Conservation (phyloP, 1,139 yeast genomes). For the Candida buenavistaensis region DNA sequence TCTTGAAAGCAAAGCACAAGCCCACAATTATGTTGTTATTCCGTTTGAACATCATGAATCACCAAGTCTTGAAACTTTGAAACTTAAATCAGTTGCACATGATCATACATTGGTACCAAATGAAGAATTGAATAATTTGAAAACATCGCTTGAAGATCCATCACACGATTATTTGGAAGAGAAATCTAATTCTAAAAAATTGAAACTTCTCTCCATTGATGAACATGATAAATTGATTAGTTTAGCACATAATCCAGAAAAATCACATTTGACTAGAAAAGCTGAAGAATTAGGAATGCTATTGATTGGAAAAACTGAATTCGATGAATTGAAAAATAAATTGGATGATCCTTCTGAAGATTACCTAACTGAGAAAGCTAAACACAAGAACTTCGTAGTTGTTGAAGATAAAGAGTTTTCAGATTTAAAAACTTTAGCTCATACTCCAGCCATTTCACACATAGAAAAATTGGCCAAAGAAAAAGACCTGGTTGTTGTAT, state of each 20-base stretch:
- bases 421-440: slow-evolving; percentile 13
- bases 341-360: slow-evolving; percentile 18
- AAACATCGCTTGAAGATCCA: slow-evolving; percentile 22
- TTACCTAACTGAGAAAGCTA: slow-evolving; percentile 15
- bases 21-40: slow-evolving; percentile 5
- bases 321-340: slow-evolving; percentile 11
- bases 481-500: slow-evolving; percentile 10
- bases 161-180: slow-evolving; percentile 20
- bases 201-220: slow-evolving; percentile 13
- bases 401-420: slow-evolving; percentile 11
- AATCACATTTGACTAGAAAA: slow-evolving; percentile 5
- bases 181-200: slow-evolving; percentile 18
- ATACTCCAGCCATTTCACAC: slow-evolving; percentile 21
- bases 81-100: slow-evolving; percentile 20
- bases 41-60: slow-evolving; percentile 11
- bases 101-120: slow-evolving; percentile 19
- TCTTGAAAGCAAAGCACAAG: slow-evolving; percentile 17
- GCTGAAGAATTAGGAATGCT: slow-evolving; percentile 4
- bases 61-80: slow-evolving; percentile 21
- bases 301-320: slow-evolving; percentile 1
- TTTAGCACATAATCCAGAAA: slow-evolving; percentile 16
- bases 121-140: slow-evolving; percentile 13
- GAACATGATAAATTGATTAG: slow-evolving; percentile 23
- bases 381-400: slow-evolving; percentile 12
- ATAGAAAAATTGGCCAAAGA: slow-evolving; percentile 17